phyloP scores from a whole-genome alignment of 352 stramenopile species.

The Phytophthora sp. region DNA sequence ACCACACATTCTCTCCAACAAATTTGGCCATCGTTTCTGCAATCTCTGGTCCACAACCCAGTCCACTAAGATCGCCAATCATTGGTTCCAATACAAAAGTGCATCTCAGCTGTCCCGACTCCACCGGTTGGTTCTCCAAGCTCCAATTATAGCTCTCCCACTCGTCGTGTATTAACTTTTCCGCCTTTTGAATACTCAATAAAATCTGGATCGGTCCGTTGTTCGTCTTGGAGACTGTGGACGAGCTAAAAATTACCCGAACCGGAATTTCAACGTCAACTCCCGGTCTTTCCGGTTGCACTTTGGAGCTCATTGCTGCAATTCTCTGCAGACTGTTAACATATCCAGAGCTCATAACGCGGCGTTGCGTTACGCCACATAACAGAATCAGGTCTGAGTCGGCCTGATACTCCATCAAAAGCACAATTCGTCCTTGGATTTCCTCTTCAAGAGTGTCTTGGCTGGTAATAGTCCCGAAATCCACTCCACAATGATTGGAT shows the following conservation, averaged over 20 bases:
- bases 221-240: neutral
- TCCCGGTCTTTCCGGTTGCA: slow-evolving; percentile 1
- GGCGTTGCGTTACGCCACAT: slow-evolving; percentile 12
- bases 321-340: slow-evolving; percentile 18
- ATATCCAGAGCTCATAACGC: slow-evolving; percentile 3
- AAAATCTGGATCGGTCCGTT: slow-evolving; percentile 11
- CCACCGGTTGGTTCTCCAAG: slow-evolving; percentile 25
- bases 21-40: slow-evolving; percentile 24
- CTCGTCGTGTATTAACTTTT: slow-evolving; percentile 22
- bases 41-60: slow-evolving; percentile 13
- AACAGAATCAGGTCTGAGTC: slow-evolving; percentile 19
- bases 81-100: slow-evolving; percentile 28
- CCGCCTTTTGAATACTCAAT: slow-evolving; percentile 20
- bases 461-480: too few relatives aligned
- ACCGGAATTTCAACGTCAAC: slow-evolving; percentile 26
- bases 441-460: slow-evolving; percentile 1
- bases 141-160: slow-evolving; percentile 27
- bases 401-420: slow-evolving; percentile 12
- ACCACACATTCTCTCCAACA: slow-evolving; percentile 27
- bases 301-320: neutral
- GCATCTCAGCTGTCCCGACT: slow-evolving; percentile 17
- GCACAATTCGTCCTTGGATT: slow-evolving; percentile 5
- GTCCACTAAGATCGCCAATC: slow-evolving; percentile 9
- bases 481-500: slow-evolving; percentile 15
- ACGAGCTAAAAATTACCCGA: slow-evolving; percentile 17